Evolutionary conservation across 805 yeast species (phyloP).

Genomic region (Pachysolen tannophilus): DNA sequence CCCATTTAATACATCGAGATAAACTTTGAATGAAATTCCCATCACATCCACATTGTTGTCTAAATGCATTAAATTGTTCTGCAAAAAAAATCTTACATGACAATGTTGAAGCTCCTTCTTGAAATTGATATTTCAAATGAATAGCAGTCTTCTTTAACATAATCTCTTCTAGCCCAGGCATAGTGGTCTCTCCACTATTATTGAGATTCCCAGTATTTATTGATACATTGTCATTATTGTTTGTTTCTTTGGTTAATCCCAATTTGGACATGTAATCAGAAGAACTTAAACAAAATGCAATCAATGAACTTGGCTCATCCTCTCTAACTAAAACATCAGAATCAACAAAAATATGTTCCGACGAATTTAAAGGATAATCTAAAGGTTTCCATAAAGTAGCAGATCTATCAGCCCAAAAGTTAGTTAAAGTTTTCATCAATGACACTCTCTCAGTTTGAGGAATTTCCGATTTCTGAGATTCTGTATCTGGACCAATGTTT

Average conservation of each 20-base stretch:
- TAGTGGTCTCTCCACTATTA: conserved; percentile 8
- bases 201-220: conserved; percentile 6
- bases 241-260: conserved; percentile 10
- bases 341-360: conserved; percentile 90
- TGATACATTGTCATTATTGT: conserved; percentile 4
- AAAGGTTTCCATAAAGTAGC: conserved; percentile 93
- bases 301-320: conserved; percentile 91
- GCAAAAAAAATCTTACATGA: conserved; percentile 93
- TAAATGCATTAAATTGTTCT: conserved; percentile 92
- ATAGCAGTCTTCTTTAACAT: conserved; percentile 81
- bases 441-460: conserved; percentile 64
- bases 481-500: conserved; percentile 3
- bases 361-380: conserved; percentile 68
- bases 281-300: conserved; percentile 86
- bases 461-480: conserved; percentile 13
- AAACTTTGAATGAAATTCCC: conserved; percentile 79
- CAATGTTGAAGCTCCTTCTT: conserved; percentile 72
- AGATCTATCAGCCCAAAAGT: conserved; percentile 96
- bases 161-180: conserved; percentile 44
- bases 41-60: conserved; percentile 74
- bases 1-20: conserved; percentile 92
- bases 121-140: conserved; percentile 87
- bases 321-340: conserved; percentile 91
- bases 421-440: conserved; percentile 72
- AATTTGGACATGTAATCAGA: conserved; percentile 55